Conservation (phyloP, 129 eudicot genomes). For the Chrysanthemum lavandulifolium region DNA sequence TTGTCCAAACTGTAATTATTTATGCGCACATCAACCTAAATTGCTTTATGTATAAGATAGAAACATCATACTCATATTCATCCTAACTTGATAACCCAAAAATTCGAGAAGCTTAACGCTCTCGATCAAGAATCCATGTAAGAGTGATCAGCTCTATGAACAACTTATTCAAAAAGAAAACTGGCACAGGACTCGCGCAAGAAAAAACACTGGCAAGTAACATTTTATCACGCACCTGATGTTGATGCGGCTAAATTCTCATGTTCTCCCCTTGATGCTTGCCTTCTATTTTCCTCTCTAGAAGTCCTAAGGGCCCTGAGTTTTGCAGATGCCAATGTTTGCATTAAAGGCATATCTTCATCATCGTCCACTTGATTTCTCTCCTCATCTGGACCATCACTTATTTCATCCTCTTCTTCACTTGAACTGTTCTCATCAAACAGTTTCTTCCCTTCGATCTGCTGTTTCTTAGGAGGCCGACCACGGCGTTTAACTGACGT, state of each 20-base stretch:
- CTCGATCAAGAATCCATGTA: too few relatives aligned
- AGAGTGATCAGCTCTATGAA: too few relatives aligned
- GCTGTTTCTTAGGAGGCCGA: slow-evolving; percentile 70
- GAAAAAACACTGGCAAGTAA: too few relatives aligned
- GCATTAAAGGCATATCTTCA: slow-evolving; percentile 84
- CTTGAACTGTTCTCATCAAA: slow-evolving; percentile 82
- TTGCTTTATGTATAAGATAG: too few relatives aligned
- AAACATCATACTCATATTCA: too few relatives aligned
- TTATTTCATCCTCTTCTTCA: slow-evolving; percentile 76
- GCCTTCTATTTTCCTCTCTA: slow-evolving; percentile 46
- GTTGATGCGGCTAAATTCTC: slow-evolving; percentile 55
- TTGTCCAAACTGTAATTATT: too few relatives aligned
- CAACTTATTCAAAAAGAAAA: too few relatives aligned
- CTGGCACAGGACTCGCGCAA: too few relatives aligned
- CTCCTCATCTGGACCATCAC: slow-evolving; percentile 60
- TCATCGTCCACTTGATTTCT: slow-evolving; percentile 53
- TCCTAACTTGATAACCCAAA: too few relatives aligned
- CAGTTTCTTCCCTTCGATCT: slow-evolving; percentile 67
- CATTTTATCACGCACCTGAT: slow-evolving; percentile 36
- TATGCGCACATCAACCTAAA: too few relatives aligned
- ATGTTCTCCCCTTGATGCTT: slow-evolving; percentile 30
- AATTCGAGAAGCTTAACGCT: too few relatives aligned
- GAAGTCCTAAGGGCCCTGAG: slow-evolving; percentile 59
- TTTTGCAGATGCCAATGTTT: slow-evolving; percentile 69
- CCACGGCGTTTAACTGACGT: slow-evolving; percentile 74